These are phyloP conservation scores for Alternaria metachromatica DNA, from an alignment of 2,329 filamentous ascomycete species.

Conservation along the genomic window DNA sequence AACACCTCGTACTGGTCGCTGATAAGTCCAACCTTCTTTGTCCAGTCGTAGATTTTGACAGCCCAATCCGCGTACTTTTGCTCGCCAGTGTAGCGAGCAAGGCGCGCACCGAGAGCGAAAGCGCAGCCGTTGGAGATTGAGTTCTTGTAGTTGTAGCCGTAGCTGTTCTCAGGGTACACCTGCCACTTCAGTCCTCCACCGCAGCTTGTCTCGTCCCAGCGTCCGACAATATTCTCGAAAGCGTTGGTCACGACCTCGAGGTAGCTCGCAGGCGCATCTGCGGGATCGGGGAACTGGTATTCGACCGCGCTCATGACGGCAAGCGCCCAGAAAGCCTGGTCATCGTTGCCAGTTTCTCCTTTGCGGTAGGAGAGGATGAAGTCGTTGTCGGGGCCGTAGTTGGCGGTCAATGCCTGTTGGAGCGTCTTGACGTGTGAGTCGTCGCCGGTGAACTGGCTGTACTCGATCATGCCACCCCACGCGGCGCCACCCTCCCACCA, in stretches of 20 bases:
- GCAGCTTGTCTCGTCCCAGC: slow-evolving; percentile 74
- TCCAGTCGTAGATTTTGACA: slow-evolving; percentile 68
- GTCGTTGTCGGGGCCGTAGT: slow-evolving; percentile 51
- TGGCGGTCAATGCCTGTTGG: slow-evolving; percentile 52
- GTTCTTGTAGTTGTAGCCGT: slow-evolving; percentile 83
- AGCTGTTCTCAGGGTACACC: slow-evolving; percentile 75
- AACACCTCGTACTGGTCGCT: slow-evolving; percentile 59
- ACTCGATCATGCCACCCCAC: slow-evolving; percentile 52
- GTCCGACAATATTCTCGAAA: slow-evolving; percentile 71
- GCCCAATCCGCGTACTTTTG: slow-evolving; percentile 67
- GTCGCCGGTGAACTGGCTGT: slow-evolving; percentile 56
- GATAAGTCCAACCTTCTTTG: slow-evolving; percentile 58
- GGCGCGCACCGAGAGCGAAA: slow-evolving; percentile 79
- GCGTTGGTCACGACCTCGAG: slow-evolving; percentile 72
- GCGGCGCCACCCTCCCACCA: slow-evolving; percentile 56
- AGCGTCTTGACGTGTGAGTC: slow-evolving; percentile 51
- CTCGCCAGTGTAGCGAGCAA: slow-evolving; percentile 73
- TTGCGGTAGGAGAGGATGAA: slow-evolving; percentile 53
- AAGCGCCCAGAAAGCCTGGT: slow-evolving; percentile 77
- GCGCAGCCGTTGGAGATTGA: slow-evolving; percentile 81
- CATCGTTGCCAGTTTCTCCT: slow-evolving; percentile 67
- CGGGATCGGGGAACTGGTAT: slow-evolving; percentile 68
- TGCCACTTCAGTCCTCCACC: slow-evolving; percentile 81
- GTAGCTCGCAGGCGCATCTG: slow-evolving; percentile 58
- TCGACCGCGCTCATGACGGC: slow-evolving; percentile 72